Percentiles rank a stretch among this genome's conserved stretches.
Conservation (phyloP, 2,329 filamentous ascomycete genomes). For the Fusarium nelsonii region DNA sequence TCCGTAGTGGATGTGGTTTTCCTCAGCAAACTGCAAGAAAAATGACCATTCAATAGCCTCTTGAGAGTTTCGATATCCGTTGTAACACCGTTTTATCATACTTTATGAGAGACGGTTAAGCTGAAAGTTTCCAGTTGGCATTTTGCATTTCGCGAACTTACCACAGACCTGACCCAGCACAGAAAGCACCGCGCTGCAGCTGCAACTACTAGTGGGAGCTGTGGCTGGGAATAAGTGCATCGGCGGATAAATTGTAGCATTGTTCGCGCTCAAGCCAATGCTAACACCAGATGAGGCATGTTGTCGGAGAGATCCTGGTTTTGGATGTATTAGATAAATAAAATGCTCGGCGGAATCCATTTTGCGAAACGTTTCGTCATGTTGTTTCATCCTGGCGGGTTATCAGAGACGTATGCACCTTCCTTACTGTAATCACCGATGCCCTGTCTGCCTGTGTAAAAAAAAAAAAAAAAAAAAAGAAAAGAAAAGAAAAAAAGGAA, state of each 20-base stretch:
- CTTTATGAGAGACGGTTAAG: neutral
- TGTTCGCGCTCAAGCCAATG: constrained; percentile 16
- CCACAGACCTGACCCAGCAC: neutral
- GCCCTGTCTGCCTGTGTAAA: neutral
- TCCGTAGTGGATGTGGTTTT: constrained; percentile 19
- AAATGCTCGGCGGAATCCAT: constrained; percentile 27
- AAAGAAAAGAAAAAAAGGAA: neutral
- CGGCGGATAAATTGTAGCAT: constrained; percentile 18
- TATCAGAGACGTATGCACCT: constrained; percentile 8
- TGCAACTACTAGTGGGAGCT: constrained; percentile 10
- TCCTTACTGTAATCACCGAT: constrained; percentile 16
- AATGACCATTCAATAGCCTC: constrained; percentile 5
- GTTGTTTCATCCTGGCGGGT: constrained; percentile 43
- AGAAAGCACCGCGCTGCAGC: constrained; percentile 4
- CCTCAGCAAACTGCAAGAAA: constrained; percentile 15
- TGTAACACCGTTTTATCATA: neutral
- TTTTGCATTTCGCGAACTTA: constrained; percentile 7
- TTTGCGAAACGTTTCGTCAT: constrained; percentile 47
- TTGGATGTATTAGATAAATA: constrained; percentile 17
- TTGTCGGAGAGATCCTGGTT: constrained; percentile 28
- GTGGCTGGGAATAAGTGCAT: constrained; percentile 30
- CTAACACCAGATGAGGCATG: constrained; percentile 21
- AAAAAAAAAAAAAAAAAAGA: neutral
- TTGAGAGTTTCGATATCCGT: constrained; percentile 6
- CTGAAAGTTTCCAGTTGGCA: neutral